phyloP scores from a whole-genome alignment of 2,329 filamentous ascomycete genomes.

The Arthrobotrys megalospora region DNA sequence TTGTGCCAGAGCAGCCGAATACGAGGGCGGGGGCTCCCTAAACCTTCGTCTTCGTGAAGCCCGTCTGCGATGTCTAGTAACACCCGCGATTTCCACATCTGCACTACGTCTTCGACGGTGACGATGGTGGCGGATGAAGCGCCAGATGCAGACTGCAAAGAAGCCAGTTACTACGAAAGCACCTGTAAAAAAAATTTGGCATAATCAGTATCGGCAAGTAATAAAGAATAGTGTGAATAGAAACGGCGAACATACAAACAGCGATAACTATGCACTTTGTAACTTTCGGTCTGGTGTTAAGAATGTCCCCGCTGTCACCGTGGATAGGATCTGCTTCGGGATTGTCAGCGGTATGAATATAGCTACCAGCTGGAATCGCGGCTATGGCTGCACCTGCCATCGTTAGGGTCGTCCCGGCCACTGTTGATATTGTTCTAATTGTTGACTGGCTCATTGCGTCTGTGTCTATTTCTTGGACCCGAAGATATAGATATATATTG shows the following conservation, averaged over 20 bases:
- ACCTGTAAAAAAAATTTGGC: neutral
- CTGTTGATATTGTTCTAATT: neutral
- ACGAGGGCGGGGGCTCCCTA: slow-evolving; percentile 36
- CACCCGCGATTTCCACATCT: slow-evolving; percentile 16
- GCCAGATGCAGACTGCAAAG: slow-evolving; percentile 2
- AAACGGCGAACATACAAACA: slow-evolving; percentile 22
- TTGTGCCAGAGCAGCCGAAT: neutral
- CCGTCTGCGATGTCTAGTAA: neutral
- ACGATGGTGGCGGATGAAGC: slow-evolving; percentile 15
- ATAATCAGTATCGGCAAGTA: neutral
- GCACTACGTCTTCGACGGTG: neutral
- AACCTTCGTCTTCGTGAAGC: neutral
- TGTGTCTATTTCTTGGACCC: neutral
- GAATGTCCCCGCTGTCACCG: neutral
- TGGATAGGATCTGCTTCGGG: slow-evolving; percentile 13
- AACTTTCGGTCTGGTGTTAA: slow-evolving; percentile 8
- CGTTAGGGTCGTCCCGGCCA: neutral
- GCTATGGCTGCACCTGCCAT: slow-evolving; percentile 8
- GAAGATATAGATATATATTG: neutral
- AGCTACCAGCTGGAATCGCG: slow-evolving; percentile 9
- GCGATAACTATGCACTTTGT: slow-evolving; percentile 39
- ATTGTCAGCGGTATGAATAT: slow-evolving; percentile 8
- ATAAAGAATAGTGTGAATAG: neutral
- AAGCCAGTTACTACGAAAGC: slow-evolving; percentile 20
- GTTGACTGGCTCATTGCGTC: neutral